Evolutionary conservation across 805 yeast genomes (phyloP).

Genomic region (Cyberlindnera nakhonratchasimensis): DNA sequence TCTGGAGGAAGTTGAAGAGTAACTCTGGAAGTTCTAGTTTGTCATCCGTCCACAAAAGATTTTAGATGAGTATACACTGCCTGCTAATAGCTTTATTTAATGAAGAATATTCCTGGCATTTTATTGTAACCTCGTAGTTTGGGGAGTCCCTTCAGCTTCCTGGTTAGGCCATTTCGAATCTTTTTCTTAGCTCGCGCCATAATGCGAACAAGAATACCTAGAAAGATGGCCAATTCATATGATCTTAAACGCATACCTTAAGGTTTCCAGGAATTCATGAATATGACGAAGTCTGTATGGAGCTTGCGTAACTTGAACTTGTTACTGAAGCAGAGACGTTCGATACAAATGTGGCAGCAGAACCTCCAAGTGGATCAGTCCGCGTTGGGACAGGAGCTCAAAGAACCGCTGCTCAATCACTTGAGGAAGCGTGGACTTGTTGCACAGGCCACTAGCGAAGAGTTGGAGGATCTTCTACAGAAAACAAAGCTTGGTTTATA

Average conservation of each 20-base stretch:
- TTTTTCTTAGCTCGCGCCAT: no score
- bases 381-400: constrained; percentile 28
- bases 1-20: constrained; percentile 31
- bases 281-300: neutral
- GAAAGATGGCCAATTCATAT: no score
- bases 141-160: no score
- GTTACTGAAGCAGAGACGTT: neutral
- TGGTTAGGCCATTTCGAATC: neutral
- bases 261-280: no score
- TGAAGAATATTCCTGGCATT: neutral
- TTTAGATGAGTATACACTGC: neutral
- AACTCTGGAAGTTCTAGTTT: no score
- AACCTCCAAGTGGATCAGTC: constrained; percentile 21
- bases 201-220: no score
- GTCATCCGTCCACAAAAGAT: no score
- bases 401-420: constrained; percentile 38
- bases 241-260: no score
- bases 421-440: constrained; percentile 46
- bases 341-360: constrained; percentile 15
- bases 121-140: no score
- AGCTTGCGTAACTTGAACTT: neutral
- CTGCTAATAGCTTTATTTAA: neutral
- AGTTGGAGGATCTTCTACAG: constrained; percentile 25
- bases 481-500: constrained; percentile 54
- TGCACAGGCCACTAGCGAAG: constrained; percentile 38